A percentile compares a stretch with the other conserved stretches of the same genome.
Conservation (phyloP, 345 rosid species). For the Pseudoturritis turrita region DNA sequence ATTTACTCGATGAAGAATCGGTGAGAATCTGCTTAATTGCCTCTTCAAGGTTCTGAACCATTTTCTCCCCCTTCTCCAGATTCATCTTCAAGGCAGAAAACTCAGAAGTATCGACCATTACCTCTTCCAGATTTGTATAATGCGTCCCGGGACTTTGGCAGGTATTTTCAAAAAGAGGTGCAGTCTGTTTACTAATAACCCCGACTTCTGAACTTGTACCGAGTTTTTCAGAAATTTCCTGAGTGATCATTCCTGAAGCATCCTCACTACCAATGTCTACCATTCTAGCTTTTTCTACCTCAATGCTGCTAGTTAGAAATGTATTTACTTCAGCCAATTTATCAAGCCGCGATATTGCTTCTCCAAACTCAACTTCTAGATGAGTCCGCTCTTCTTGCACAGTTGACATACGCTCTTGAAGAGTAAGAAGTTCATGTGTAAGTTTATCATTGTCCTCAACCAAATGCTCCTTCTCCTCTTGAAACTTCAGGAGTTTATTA, state of each 20-base stretch:
- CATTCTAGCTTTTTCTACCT: slow-evolving; percentile 35
- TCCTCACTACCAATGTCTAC: slow-evolving; percentile 34
- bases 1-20: slow-evolving; percentile 31
- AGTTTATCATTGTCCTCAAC: slow-evolving; percentile 51
- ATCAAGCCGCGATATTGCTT: slow-evolving; percentile 39
- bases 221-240: slow-evolving; percentile 29
- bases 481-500: slow-evolving; percentile 51
- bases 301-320: slow-evolving; percentile 40
- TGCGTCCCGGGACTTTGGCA: slow-evolving; percentile 18
- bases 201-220: slow-evolving; percentile 22
- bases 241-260: slow-evolving; percentile 16
- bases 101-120: slow-evolving; percentile 37
- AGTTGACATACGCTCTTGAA: slow-evolving; percentile 45
- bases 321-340: slow-evolving; percentile 47
- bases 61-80: slow-evolving; percentile 49
- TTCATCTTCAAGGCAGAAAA: slow-evolving; percentile 40
- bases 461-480: slow-evolving; percentile 47
- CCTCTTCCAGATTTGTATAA: slow-evolving; percentile 30
- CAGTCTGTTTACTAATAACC: slow-evolving; percentile 18
- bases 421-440: slow-evolving; percentile 46
- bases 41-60: slow-evolving; percentile 55
- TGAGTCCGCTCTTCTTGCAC: slow-evolving; percentile 35
- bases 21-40: slow-evolving; percentile 45
- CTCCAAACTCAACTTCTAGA: slow-evolving; percentile 45
- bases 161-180: slow-evolving; percentile 27